These are phyloP conservation scores for Phialophora tarda DNA, from an alignment of 2,329 filamentous ascomycete species.

Conservation along the genomic window DNA sequence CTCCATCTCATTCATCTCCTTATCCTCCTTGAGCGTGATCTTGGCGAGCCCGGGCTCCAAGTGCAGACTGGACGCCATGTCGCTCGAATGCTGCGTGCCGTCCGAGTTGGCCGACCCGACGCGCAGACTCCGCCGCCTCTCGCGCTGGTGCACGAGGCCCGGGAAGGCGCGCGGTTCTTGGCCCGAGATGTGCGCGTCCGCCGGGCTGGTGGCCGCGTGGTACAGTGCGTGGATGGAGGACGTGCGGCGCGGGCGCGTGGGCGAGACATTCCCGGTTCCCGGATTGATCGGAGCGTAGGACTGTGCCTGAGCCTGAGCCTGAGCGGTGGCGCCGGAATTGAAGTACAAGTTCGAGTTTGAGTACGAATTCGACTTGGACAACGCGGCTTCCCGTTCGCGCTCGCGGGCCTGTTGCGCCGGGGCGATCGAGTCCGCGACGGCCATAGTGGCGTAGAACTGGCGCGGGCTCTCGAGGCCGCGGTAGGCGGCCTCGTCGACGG, in stretches of 20 bases:
- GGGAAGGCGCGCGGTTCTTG: slow-evolving; percentile 51
- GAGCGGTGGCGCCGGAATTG: background rate
- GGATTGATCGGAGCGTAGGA: too few relatives aligned
- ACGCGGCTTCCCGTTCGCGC: slow-evolving; percentile 19
- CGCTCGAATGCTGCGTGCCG: slow-evolving; percentile 27
- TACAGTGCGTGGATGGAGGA: slow-evolving; percentile 25
- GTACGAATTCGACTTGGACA: slow-evolving; percentile 20
- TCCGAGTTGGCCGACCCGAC: slow-evolving; percentile 37
- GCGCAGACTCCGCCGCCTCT: slow-evolving; percentile 41
- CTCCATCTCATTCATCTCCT: slow-evolving; percentile 34
- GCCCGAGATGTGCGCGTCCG: slow-evolving; percentile 37
- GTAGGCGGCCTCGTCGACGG: slow-evolving; percentile 34
- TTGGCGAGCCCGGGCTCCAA: slow-evolving; percentile 39
- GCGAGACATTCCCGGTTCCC: slow-evolving; percentile 27
- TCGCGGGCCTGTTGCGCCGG: slow-evolving; percentile 35
- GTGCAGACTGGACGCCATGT: slow-evolving; percentile 36
- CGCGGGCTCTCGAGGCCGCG: slow-evolving; percentile 36
- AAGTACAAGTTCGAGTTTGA: background rate
- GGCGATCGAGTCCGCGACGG: slow-evolving; percentile 36
- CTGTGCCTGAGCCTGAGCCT: background rate
- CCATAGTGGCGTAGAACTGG: slow-evolving; percentile 38
- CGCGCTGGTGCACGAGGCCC: slow-evolving; percentile 50
- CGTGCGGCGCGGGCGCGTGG: slow-evolving; percentile 32
- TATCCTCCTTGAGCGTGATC: slow-evolving; percentile 35
- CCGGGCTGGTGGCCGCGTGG: slow-evolving; percentile 15